Evolutionary conservation across 176 grass and related monocot genomes (phyloP).

Genomic region (Poa annua): DNA sequence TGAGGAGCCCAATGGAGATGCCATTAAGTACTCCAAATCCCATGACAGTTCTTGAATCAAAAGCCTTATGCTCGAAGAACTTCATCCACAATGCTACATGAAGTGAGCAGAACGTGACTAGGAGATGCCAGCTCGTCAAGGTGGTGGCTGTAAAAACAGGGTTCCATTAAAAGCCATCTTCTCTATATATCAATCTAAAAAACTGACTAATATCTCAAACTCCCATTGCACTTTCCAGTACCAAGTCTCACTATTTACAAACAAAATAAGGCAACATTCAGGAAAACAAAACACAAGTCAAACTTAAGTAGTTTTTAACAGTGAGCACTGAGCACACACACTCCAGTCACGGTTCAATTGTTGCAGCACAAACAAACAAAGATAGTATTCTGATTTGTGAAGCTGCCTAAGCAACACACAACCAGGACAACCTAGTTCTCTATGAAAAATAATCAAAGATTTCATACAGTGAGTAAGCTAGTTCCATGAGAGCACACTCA

Average conservation of each 20-base stretch:
- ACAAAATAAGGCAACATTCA: neutral
- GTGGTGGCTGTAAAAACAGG: conserved; percentile 86
- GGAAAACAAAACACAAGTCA: conserved; percentile 7
- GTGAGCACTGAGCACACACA: neutral
- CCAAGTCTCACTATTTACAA: conserved; percentile 8
- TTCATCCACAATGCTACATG: conserved; percentile 94
- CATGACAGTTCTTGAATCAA: conserved; percentile 95
- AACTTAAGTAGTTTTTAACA: neutral
- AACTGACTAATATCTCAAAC: neutral
- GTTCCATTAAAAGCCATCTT: neutral
- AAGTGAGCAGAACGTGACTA: conserved; percentile 98
- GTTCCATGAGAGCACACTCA: conserved; percentile 19
- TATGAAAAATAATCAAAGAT: neutral
- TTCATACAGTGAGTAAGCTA: conserved; percentile 10
- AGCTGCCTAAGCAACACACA: conserved; percentile 42
- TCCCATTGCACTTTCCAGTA: neutral
- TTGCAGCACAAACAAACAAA: conserved; percentile 39
- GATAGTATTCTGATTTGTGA: conserved; percentile 20
- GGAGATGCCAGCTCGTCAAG: conserved; percentile 99
- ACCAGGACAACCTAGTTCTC: conserved; percentile 7
- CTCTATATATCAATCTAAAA: neutral
- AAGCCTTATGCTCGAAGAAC: conserved; percentile 96
- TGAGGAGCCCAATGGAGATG: conserved; percentile 97
- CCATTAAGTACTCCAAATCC: conserved; percentile 98
- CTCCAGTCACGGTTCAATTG: neutral